Evolutionary conservation across 106 monocot species (phyloP), one percentile per base, ranked within the genome.

Genomic region (Dendrobium chrysotoxum): DNA sequence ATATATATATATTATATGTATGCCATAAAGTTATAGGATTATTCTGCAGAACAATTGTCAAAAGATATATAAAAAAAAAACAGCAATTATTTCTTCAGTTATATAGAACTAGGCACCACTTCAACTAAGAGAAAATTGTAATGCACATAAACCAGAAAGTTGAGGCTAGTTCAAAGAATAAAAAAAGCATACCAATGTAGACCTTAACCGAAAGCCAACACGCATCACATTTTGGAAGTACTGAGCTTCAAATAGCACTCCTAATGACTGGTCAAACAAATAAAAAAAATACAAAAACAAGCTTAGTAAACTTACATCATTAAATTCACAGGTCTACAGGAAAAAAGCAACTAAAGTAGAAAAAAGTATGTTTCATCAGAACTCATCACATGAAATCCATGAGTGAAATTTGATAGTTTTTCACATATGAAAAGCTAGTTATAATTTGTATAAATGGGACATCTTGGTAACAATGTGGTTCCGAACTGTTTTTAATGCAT

Each of bases 151-250:
- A 18, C 74, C 40, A 31, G 17, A 74, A 40, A 74, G 41, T 5
- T 6, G 13, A 74, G 18, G 41, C 1, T 74, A 18, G 74, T 15
- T 40, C 16, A 39, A 41, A 41, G 4, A 21, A 44, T 10, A 76
- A 13, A 23, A 73, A 55, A 78, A 75, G 28, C 85, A 80, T 93
- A 99, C 99, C 93, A 99, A 86, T 7, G 99, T 99, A 75, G 94
- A 86, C 78, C 99, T 93, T 66, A 99, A 77, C 25, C 93, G 87
- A 85, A 93, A 99, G 73, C 99, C 99, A 85, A 86, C 87, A 54
- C 99, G 99, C 95, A 99, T 95, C 42, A 95, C 95, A 84, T 99
- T 99, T 77, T 99, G 99, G 83, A 99, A 99, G 86, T 99, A 99
- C 74, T 99, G 99, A 77, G 95, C 99, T 91, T 99, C 99, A 81